phyloP scores from a whole-genome alignment of 192 early-diverging fungal species.

The Geranomyces michiganensis region DNA sequence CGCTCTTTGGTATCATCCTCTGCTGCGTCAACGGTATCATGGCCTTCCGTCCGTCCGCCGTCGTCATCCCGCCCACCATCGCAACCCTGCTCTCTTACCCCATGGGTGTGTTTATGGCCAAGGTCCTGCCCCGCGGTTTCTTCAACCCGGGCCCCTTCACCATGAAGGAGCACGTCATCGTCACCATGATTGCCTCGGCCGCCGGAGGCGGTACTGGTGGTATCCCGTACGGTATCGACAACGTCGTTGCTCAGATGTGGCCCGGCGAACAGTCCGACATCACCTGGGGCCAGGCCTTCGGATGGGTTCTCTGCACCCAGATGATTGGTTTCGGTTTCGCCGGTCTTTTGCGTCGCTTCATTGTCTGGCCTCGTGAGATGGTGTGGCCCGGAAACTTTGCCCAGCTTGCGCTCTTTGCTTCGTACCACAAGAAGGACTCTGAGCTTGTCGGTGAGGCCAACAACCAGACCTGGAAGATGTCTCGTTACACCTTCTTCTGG shows the following conservation, averaged over 20 bases:
- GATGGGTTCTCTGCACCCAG: slow-evolving; percentile 66
- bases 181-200: slow-evolving; percentile 72
- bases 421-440: slow-evolving; percentile 17
- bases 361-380: slow-evolving; percentile 86
- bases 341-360: slow-evolving; percentile 72
- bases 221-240: slow-evolving; percentile 30
- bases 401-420: slow-evolving; percentile 18
- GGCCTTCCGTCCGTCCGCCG: slow-evolving; percentile 3
- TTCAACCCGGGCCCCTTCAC: slow-evolving; percentile 87
- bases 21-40: slow-evolving; percentile 8
- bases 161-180: slow-evolving; percentile 88
- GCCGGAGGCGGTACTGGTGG: slow-evolving; percentile 10
- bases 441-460: background rate
- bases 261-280: slow-evolving; percentile 3
- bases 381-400: slow-evolving; percentile 76
- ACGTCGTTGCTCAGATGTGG: slow-evolving; percentile 19
- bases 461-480: slow-evolving; percentile 25
- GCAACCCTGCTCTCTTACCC: slow-evolving; percentile 16
- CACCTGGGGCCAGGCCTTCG: background rate
- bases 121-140: slow-evolving; percentile 34
- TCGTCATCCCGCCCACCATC: slow-evolving; percentile 18
- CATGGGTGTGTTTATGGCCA: slow-evolving; percentile 5
- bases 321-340: slow-evolving; percentile 71
- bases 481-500: slow-evolving; percentile 65
- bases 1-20: slow-evolving; percentile 6